These are phyloP conservation scores for Glarea lozoyensis DNA, from an alignment of 495 filamentous ascomycete genomes.

Conservation along the genomic window DNA sequence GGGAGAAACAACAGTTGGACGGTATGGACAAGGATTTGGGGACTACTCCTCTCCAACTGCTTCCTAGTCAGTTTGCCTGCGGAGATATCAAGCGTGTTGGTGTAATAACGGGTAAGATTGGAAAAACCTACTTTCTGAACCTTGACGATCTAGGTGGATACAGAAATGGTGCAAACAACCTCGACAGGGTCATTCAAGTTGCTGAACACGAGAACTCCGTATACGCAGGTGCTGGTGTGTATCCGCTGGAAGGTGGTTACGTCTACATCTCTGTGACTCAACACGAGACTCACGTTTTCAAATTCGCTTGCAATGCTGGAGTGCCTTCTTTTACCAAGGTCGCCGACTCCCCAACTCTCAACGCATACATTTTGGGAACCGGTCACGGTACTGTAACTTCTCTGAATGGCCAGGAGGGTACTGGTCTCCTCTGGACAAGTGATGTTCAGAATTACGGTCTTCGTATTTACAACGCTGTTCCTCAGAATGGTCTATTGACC, in stretches of 20 bases:
- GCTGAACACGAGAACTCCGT: constrained; percentile 25
- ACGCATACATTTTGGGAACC: constrained; percentile 28
- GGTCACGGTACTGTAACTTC: constrained; percentile 32
- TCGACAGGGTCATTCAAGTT: constrained; percentile 29
- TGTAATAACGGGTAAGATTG: constrained; percentile 28
- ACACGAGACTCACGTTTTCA: constrained; percentile 28
- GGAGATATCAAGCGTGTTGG: constrained; percentile 26
- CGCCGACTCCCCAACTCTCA: constrained; percentile 23
- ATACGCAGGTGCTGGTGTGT: constrained; percentile 30
- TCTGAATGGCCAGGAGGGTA: constrained; percentile 27
- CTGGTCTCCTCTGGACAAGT: constrained; percentile 30
- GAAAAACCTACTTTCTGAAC: constrained; percentile 29
- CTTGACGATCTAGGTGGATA: constrained; percentile 31
- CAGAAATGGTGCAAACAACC: constrained; percentile 25
- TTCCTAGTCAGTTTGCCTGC: constrained; percentile 29
- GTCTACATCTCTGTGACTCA: constrained; percentile 31
- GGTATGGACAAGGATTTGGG: constrained; percentile 39
- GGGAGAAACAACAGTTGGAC: constrained; percentile 30
- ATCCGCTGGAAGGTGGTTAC: constrained; percentile 36
- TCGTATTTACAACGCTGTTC: constrained; percentile 35
- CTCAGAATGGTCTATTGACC: constrained; percentile 26
- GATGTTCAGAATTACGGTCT: constrained; percentile 32
- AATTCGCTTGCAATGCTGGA: constrained; percentile 25
- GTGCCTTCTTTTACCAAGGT: constrained; percentile 29
- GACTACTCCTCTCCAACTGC: constrained; percentile 30